Conservation (phyloP, 306 rosid genomes). For the Morella rubra region DNA sequence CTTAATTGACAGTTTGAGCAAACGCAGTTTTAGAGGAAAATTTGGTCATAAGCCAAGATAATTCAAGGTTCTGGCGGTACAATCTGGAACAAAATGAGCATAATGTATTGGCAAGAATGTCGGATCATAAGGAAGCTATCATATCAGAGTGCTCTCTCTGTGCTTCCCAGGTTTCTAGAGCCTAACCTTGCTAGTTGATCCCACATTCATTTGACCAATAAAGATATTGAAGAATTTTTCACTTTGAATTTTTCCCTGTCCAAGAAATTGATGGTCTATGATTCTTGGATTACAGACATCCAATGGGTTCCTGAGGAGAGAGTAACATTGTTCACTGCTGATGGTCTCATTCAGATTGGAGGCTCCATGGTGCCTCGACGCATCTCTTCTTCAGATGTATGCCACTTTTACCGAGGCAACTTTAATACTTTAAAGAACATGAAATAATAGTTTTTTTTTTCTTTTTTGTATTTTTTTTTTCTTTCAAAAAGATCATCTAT, state of each 20-base stretch:
- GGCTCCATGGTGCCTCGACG: constrained; percentile 82
- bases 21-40: background rate
- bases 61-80: too few species aligned
- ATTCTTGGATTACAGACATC: constrained; percentile 54
- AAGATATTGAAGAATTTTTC: background rate
- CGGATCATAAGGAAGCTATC: too few species aligned
- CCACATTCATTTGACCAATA: background rate
- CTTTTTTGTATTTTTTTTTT: background rate
- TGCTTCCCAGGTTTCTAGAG: background rate
- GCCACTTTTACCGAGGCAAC: constrained; percentile 13
- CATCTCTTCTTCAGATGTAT: constrained; percentile 62
- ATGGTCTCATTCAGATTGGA: constrained; percentile 91
- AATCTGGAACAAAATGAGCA: too few species aligned
- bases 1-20: background rate
- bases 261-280: constrained; percentile 9
- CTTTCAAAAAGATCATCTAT: background rate
- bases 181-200: background rate
- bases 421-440: background rate
- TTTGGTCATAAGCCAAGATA: background rate
- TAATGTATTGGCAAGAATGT: too few species aligned
- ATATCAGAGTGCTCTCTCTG: background rate
- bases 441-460: background rate
- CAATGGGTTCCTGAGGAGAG: constrained; percentile 82
- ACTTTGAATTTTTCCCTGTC: background rate
- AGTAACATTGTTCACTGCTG: constrained; percentile 85